Conservation (phyloP, 441 rosid genomes). For the Arabidopsis lyrata region DNA sequence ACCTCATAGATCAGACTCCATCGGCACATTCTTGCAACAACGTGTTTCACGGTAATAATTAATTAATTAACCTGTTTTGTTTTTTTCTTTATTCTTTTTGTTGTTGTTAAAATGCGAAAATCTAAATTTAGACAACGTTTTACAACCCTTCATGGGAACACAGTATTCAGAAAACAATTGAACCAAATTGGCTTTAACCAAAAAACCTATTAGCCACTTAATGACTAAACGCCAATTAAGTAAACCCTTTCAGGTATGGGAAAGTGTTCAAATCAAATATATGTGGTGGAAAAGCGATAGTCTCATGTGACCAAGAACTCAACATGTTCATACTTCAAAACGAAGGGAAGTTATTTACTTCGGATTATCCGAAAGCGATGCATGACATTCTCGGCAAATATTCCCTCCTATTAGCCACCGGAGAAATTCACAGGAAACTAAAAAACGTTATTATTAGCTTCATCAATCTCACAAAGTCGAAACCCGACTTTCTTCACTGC, state of each 20-base stretch:
- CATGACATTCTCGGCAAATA: constrained; percentile 76
- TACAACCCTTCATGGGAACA: not conserved
- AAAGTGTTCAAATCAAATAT: constrained; percentile 79
- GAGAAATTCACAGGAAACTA: constrained; percentile 74
- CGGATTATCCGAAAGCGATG: constrained; percentile 76
- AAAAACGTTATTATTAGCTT: constrained; percentile 63
- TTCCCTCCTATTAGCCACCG: constrained; percentile 61
- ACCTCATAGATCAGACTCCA: constrained; percentile 75
- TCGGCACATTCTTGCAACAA: constrained; percentile 69
- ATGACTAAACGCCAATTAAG: no score
- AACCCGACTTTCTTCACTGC: constrained; percentile 50
- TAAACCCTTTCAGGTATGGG: constrained; percentile 60
- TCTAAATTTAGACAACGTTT: not conserved
- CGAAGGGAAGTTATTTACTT: constrained; percentile 73
- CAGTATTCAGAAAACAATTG: not conserved
- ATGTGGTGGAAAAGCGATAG: constrained; percentile 81
- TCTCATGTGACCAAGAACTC: constrained; percentile 86
- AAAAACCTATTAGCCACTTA: no score
- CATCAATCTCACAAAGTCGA: constrained; percentile 55
- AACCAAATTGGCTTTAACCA: not conserved
- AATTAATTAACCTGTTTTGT: not conserved
- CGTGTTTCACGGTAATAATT: constrained; percentile 61
- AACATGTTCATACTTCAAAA: constrained; percentile 83
- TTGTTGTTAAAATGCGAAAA: not conserved
- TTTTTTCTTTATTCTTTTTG: no score